Conservation (phyloP, 1,284 basidiomycete genomes). For the Naganishia albida region DNA sequence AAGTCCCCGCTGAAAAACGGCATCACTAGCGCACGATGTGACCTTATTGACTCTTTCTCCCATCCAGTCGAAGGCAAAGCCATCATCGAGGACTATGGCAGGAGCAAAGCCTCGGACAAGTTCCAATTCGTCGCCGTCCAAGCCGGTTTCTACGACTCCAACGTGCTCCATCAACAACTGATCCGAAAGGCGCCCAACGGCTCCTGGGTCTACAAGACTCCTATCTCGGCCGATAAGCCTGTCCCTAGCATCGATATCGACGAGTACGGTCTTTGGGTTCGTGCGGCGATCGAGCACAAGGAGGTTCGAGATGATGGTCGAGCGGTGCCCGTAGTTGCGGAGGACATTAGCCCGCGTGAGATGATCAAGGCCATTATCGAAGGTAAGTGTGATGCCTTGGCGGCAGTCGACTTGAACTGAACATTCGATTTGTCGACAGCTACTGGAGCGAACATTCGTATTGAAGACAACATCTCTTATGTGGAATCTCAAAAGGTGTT, state of each 20-base stretch:
- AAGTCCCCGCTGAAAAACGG: neutral
- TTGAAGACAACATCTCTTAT: conserved; percentile 11
- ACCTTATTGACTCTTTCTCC: neutral
- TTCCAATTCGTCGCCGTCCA: conserved; percentile 21
- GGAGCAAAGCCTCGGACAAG: conserved; percentile 9
- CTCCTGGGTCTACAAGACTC: conserved; percentile 1
- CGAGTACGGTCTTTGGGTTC: conserved; percentile 18
- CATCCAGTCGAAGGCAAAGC: conserved; percentile 26
- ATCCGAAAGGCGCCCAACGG: conserved; percentile 7
- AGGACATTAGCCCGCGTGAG: conserved; percentile 9
- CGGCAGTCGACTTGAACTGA: too few relatives aligned
- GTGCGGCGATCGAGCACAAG: conserved; percentile 66
- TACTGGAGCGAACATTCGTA: conserved; percentile 13
- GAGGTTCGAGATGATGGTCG: conserved; percentile 89
- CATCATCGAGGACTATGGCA: conserved; percentile 12
- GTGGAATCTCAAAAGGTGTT: conserved; percentile 15
- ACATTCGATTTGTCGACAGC: neutral
- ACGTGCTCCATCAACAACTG: conserved; percentile 9
- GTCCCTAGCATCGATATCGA: conserved; percentile 24
- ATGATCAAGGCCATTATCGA: neutral
- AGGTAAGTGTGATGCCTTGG: conserved; percentile 6
- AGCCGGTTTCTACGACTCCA: conserved; percentile 23
- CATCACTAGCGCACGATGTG: too few relatives aligned
- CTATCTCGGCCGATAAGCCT: neutral
- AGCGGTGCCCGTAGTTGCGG: conserved; percentile 53